These are phyloP conservation scores for Penicillium psychrofluorescens DNA, from an alignment of 495 filamentous ascomycete genomes.

Conservation along the genomic window DNA sequence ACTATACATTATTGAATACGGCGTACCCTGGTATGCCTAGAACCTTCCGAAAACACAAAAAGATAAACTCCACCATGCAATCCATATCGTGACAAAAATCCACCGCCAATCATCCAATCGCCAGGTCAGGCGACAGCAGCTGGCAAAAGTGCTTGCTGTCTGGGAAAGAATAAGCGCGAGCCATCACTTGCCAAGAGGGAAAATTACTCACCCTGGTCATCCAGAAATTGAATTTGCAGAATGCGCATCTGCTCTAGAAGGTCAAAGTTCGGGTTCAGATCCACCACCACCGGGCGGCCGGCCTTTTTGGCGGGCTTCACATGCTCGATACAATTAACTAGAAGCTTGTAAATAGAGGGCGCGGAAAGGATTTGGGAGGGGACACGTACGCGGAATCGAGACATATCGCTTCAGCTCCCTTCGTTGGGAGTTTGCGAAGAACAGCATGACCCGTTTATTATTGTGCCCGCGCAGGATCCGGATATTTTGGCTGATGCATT, in stretches of 20 bases:
- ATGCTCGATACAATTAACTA: constrained; percentile 35
- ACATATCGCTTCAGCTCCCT: constrained; percentile 37
- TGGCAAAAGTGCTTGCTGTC: constrained; percentile 17
- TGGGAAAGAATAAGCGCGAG: constrained; percentile 6
- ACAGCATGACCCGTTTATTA: constrained; percentile 31
- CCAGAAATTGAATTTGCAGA: constrained; percentile 34
- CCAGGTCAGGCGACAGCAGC: constrained; percentile 20
- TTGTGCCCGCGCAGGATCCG: constrained; percentile 33
- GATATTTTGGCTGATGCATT: constrained; percentile 44
- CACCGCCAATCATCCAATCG: constrained; percentile 15
- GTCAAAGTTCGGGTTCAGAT: constrained; percentile 39
- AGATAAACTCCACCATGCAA: background rate
- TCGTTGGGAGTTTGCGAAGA: constrained; percentile 40
- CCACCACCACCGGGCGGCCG: constrained; percentile 30
- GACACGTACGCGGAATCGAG: constrained; percentile 32
- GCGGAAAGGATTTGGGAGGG: too few relatives aligned
- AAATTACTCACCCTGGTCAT: constrained; percentile 31
- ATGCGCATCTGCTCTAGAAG: constrained; percentile 34
- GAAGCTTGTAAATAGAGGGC: background rate
- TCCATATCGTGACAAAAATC: background rate
- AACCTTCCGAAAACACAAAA: background rate
- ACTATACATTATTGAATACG: background rate
- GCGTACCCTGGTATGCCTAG: too few relatives aligned
- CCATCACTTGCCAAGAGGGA: too few relatives aligned
- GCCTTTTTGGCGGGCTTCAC: constrained; percentile 35